phyloP scores from a whole-genome alignment of 208 protist genomes.

The Phytomonas francai region DNA sequence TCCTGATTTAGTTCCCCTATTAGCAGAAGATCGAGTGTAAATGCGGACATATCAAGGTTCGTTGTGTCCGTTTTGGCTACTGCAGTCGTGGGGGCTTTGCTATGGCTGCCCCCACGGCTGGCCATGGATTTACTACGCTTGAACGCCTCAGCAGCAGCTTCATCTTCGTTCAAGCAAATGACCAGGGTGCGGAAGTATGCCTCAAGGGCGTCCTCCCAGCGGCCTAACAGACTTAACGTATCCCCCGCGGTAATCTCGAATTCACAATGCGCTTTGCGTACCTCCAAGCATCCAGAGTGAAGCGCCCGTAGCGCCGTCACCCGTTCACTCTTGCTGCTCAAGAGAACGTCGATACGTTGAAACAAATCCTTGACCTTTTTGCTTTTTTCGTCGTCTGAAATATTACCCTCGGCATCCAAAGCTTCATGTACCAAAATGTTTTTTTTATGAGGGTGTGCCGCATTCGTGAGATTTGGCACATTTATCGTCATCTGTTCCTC shows the following conservation, averaged over 20 bases:
- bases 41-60: not conserved
- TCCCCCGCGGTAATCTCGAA: conserved; percentile 65
- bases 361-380: not conserved
- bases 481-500: not conserved
- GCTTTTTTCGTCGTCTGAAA: not conserved
- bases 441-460: not conserved
- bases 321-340: conserved; percentile 48
- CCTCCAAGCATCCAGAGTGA: conserved; percentile 31
- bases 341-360: conserved; percentile 18
- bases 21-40: not conserved
- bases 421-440: not conserved
- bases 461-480: not conserved
- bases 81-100: conserved; percentile 9
- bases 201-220: conserved; percentile 71
- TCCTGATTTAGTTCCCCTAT: not conserved
- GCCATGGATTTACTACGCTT: not conserved
- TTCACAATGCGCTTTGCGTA: conserved; percentile 44
- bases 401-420: not conserved
- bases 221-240: conserved; percentile 40
- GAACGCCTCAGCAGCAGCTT: conserved; percentile 19
- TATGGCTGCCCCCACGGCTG: not conserved
- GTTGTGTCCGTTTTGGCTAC: not conserved
- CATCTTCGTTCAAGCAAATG: conserved; percentile 44
- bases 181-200: conserved; percentile 70
- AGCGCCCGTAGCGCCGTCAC: conserved; percentile 51